These are phyloP conservation scores for Suillus clintonianus DNA, from an alignment of 768 basidiomycete species.

Conservation along the genomic window DNA sequence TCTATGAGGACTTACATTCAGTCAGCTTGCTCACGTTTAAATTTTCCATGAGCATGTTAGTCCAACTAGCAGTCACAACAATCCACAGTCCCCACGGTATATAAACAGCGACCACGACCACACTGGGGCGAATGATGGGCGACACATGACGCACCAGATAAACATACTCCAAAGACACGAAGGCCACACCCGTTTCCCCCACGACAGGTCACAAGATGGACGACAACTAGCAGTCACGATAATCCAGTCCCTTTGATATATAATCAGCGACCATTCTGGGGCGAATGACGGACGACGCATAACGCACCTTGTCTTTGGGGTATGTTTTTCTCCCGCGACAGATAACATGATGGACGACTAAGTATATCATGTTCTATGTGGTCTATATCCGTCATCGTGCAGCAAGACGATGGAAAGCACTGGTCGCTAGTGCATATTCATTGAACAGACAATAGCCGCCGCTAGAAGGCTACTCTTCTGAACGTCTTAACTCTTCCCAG, in stretches of 20 bases:
- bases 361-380: slow-evolving; percentile 50
- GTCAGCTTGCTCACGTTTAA: too few relatives aligned
- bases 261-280: background rate
- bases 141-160: too few relatives aligned
- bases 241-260: background rate
- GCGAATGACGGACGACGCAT: background rate
- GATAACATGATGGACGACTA: slow-evolving; percentile 48
- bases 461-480: slow-evolving; percentile 21
- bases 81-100: too few relatives aligned
- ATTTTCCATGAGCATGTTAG: background rate
- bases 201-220: too few relatives aligned
- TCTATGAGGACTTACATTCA: too few relatives aligned
- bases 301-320: slow-evolving; percentile 27
- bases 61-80: background rate
- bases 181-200: too few relatives aligned
- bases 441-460: slow-evolving; percentile 67
- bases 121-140: too few relatives aligned
- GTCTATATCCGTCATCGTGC: background rate
- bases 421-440: slow-evolving; percentile 61
- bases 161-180: too few relatives aligned
- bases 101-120: too few relatives aligned
- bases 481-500: background rate
- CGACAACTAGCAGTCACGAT: background rate
- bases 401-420: slow-evolving; percentile 16
- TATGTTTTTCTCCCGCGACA: slow-evolving; percentile 53